A percentile compares a stretch with the other conserved stretches of the same genome.
These are phyloP conservation scores for Ramalina intermedia DNA, from an alignment of 495 filamentous ascomycete species.

Conservation along the genomic window DNA sequence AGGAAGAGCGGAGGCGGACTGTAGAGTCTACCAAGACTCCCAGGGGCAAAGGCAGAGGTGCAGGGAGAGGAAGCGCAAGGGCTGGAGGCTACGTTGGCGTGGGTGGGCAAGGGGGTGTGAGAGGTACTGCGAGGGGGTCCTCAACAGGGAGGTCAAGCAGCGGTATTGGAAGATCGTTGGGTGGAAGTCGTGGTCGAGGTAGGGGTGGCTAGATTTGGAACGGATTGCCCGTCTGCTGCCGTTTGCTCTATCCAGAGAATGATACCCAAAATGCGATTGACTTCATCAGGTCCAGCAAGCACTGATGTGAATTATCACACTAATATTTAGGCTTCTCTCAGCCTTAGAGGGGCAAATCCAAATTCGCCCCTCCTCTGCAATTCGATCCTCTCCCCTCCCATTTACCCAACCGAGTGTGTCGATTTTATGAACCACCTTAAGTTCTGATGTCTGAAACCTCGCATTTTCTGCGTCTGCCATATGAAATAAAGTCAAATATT, in stretches of 20 bases:
- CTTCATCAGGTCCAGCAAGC: too few species aligned
- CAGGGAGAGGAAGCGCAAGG: constrained; percentile 27
- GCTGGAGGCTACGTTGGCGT: constrained; percentile 29
- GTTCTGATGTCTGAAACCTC: neutral
- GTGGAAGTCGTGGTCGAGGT: constrained; percentile 27
- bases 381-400: too few species aligned
- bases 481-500: constrained; percentile 29
- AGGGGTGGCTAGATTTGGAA: constrained; percentile 4
- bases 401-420: too few species aligned
- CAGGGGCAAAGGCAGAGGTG: constrained; percentile 29
- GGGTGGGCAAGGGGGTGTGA: constrained; percentile 27
- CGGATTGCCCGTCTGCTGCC: neutral
- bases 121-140: constrained; percentile 24
- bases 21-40: constrained; percentile 28
- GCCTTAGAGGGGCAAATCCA: too few species aligned
- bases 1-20: constrained; percentile 46
- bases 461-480: constrained; percentile 18
- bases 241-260: neutral
- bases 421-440: too few species aligned
- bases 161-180: constrained; percentile 33
- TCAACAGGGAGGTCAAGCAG: constrained; percentile 33
- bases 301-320: too few species aligned
- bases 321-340: too few species aligned
- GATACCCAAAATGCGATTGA: too few species aligned
- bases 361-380: too few species aligned